Evolutionary conservation across 208 protist genomes (phyloP).

Genomic region (Crithidia bombi): DNA sequence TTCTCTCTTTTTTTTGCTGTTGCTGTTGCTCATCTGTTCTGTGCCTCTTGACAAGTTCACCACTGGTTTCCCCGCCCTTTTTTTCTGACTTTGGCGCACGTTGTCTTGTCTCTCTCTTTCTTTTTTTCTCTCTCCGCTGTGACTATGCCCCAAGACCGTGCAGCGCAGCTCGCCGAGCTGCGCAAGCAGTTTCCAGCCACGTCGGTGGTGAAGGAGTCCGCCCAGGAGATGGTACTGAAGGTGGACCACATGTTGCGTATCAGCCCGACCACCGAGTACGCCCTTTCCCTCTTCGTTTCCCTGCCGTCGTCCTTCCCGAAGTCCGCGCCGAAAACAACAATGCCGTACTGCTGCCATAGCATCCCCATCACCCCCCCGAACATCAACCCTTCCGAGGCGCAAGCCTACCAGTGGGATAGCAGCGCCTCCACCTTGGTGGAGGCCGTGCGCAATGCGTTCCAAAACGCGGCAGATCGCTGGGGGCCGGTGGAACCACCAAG

Average conservation of each 20-base stretch:
- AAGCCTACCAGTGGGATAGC: constrained; percentile 58
- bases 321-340: constrained; percentile 44
- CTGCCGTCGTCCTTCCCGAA: constrained; percentile 56
- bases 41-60: too few relatives aligned
- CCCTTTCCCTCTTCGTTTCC: constrained; percentile 65
- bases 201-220: constrained; percentile 40
- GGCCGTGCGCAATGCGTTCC: constrained; percentile 75
- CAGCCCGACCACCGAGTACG: constrained; percentile 51
- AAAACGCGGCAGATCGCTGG: constrained; percentile 68
- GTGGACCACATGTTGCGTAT: constrained; percentile 59
- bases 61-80: constrained; percentile 21
- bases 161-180: constrained; percentile 50
- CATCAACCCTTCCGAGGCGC: constrained; percentile 38
- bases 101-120: background rate
- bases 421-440: constrained; percentile 57
- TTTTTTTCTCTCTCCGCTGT: constrained; percentile 5
- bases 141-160: constrained; percentile 34
- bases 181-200: constrained; percentile 51
- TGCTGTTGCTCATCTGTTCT: background rate
- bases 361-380: constrained; percentile 62
- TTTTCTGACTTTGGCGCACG: background rate
- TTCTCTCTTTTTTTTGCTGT: background rate
- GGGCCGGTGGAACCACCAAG: constrained; percentile 71
- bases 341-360: constrained; percentile 65
- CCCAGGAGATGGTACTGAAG: constrained; percentile 57